Base-by-base conservation (phyloP, 2,329 filamentous ascomycete species). In the Exserohilum rostratum region DNA sequence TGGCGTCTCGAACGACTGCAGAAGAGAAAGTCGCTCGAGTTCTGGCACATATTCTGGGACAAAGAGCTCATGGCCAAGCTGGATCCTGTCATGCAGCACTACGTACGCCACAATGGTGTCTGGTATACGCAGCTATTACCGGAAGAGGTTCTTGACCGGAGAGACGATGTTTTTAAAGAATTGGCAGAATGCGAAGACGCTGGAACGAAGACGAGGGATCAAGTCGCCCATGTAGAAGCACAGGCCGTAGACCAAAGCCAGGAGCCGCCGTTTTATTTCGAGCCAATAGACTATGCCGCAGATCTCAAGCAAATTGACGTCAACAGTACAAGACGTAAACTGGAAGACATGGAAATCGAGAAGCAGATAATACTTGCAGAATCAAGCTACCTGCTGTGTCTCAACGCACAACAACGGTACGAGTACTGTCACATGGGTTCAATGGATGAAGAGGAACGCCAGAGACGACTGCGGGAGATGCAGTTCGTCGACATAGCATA, bases 21-120 rank as follows among this genome's bases (percentile, higher is more conserved):
- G 5, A 53, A 62, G 48, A 50, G 54, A 20, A 58, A 65, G 33
- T 62, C 60, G 25, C 51, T 67, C 13, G 66, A 68, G 44, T 67
- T 69, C 53, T 67, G 63, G 57, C 29, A 48, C 12, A 61, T 71
- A 35, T 69, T 65, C 37, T 67, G 63, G 59, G 57, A 70, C 9
- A 67, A 62, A 51, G 34, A 59, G 42, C 46, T 66, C 6, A 68
- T 70, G 68, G 54, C 66, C 6, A 45, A 45, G 9, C 61, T 72
- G 46, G 53, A 64, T 30, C 62, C 65, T 1, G 30, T 66, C 18
- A 50, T 66, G 9, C 69, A 71, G 47, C 60, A 54, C 17, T 72
- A 71, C 34, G 60, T 71, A 6, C 62, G 61, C 11, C 65, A 68
- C 49, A 63, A 68, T 43, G 61, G 59, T 2, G 37, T 69, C 17